A percentile compares a stretch with the other conserved stretches of the same genome.
phyloP scores from a whole-genome alignment of 129 eudicot species.

The Flaveria sonorensis region DNA sequence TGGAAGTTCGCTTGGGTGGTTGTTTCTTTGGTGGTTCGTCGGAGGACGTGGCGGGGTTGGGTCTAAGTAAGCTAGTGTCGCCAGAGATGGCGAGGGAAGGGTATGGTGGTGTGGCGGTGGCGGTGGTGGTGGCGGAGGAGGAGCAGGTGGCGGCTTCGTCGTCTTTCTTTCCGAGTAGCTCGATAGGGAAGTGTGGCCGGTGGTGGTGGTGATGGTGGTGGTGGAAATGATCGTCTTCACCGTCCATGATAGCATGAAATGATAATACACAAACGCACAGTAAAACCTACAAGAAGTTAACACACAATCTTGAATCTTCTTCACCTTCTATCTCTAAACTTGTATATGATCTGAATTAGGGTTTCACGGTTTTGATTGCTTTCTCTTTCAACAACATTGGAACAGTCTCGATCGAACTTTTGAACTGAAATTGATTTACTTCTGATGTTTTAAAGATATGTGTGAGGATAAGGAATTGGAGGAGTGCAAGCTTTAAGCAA shows the following conservation, averaged over 20 bases:
- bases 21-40: slow-evolving; percentile 63
- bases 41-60: slow-evolving; percentile 33
- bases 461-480: slow-evolving; percentile 51
- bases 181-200: slow-evolving; percentile 78
- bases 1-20: slow-evolving; percentile 78
- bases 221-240: slow-evolving; percentile 65
- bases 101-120: slow-evolving; percentile 41
- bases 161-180: slow-evolving; percentile 73
- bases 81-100: slow-evolving; percentile 59
- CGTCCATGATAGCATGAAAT: slow-evolving; percentile 65
- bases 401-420: slow-evolving; percentile 14
- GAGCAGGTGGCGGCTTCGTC: slow-evolving; percentile 52
- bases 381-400: slow-evolving; percentile 34
- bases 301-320: background rate
- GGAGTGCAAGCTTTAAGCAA: slow-evolving; percentile 74
- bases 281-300: background rate
- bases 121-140: slow-evolving; percentile 38
- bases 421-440: slow-evolving; percentile 29
- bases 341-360: slow-evolving; percentile 22
- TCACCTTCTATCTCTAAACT: slow-evolving; percentile 9
- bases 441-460: slow-evolving; percentile 20
- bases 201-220: slow-evolving; percentile 26
- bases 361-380: slow-evolving; percentile 34
- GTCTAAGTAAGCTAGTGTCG: slow-evolving; percentile 36
- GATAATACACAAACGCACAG: slow-evolving; percentile 9